Evolutionary conservation across 1,139 yeast genomes (phyloP), one percentile per base, ranked within the genome.

Genomic region (Kluyveromyces sp.): DNA sequence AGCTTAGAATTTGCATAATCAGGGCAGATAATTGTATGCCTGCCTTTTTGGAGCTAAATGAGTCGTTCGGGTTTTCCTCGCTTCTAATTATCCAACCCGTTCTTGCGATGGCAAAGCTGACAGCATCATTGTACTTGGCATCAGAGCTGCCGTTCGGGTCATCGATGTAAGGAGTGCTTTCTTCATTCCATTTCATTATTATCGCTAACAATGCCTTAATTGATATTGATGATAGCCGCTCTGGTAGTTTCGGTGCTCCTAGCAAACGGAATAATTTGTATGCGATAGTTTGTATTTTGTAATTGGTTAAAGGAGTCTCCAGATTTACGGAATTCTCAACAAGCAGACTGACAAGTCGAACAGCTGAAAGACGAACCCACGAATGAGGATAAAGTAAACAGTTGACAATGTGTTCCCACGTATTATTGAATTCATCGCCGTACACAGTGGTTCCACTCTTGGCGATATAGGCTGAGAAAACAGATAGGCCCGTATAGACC

Each of bases 361-460:
- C 68, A 0, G 94, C 67, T 3, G 77, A 69, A 45, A 84, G 69
- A 56, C 97, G 77, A 11, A 89, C 83, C 97, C 97, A 89, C 0
- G 94, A 74, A 61, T 89, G 97, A 2, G 96, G 96, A 61, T 77
- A 92, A 42, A 89, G 67, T 49, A 88, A 68, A 20, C 79, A 67
- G 11, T 72, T 73, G 25, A 78, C 69, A 4, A 83, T 66, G 17
- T 66, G 63, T 11, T 60, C 56, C 92, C 94, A 83, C 11, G 75
- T 53, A 1, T 37, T 39, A 31, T 63, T 68, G 47, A 54, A 53
- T 15, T 53, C 54, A 7, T 41, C 33, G 3, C 52, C 38, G 46
- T 72, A 71, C 37, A 75, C 66, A 22, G 1, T 70, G 64, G 18
- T 25, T 22, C 19, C 36, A n/a, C 49, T 37, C 11, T 49, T 47